These are phyloP conservation scores for Citrus medica DNA, from an alignment of 345 rosid genomes.

Conservation along the genomic window DNA sequence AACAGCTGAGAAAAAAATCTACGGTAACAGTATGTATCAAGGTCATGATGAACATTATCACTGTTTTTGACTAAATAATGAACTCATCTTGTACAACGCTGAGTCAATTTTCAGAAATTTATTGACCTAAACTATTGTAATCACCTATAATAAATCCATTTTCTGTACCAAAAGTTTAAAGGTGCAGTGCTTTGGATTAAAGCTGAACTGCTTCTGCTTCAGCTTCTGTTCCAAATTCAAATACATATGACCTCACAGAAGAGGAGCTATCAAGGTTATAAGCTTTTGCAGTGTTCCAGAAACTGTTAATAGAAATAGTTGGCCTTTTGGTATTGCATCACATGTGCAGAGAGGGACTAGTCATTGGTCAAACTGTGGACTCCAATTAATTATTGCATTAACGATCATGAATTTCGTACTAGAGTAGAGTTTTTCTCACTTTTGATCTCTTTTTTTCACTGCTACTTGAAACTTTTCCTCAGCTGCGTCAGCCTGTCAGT, in stretches of 20 bases:
- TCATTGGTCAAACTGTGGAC: constrained; percentile 33
- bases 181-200: constrained; percentile 10
- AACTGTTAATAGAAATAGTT: constrained; percentile 6
- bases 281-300: constrained; percentile 26
- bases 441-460: constrained; percentile 1
- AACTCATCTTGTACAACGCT: not conserved
- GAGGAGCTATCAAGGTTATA: constrained; percentile 19
- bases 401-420: constrained; percentile 1
- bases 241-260: constrained; percentile 1
- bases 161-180: constrained; percentile 1
- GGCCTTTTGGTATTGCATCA: constrained; percentile 14
- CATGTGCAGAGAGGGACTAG: constrained; percentile 12
- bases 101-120: constrained; percentile 1
- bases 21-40: not conserved
- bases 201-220: constrained; percentile 5
- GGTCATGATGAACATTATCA: not conserved
- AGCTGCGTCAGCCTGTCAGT: constrained; percentile 4
- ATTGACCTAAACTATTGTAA: not conserved
- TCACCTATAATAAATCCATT: not conserved
- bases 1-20: not conserved
- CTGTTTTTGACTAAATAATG: not conserved
- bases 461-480: not conserved
- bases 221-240: not conserved
- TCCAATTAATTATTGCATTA: not conserved
- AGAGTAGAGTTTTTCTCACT: not conserved